These are phyloP conservation scores for Dryadomyces quercivorus DNA, from an alignment of 2,329 filamentous ascomycete species.

Conservation along the genomic window DNA sequence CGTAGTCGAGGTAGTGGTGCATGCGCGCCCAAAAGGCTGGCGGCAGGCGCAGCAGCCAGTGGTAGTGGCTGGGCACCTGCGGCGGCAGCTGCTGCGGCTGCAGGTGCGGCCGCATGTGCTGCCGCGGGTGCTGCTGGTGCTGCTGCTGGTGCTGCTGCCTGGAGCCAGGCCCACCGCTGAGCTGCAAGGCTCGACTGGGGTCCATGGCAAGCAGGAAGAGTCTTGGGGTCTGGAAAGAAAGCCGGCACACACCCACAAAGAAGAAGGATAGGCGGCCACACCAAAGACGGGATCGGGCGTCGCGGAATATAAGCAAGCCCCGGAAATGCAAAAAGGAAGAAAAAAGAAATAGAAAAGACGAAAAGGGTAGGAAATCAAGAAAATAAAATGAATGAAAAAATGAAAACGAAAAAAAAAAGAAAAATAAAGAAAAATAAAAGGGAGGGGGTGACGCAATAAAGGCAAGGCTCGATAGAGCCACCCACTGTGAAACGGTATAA, in stretches of 20 bases:
- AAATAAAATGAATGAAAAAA: too few relatives aligned
- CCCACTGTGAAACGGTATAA: neutral
- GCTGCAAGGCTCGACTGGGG: neutral
- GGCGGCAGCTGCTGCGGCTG: neutral
- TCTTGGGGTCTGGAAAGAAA: too few relatives aligned
- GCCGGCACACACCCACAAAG: too few relatives aligned
- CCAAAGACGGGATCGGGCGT: neutral
- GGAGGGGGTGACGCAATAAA: neutral
- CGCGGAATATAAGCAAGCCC: too few relatives aligned
- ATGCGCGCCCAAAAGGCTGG: slow-evolving; percentile 11
- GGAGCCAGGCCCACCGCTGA: neutral
- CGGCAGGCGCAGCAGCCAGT: slow-evolving; percentile 11
- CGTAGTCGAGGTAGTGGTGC: slow-evolving; percentile 10
- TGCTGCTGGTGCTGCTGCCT: neutral
- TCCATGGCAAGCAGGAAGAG: neutral
- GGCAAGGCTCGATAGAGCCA: neutral
- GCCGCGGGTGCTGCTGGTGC: neutral
- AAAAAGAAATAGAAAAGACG: too few relatives aligned
- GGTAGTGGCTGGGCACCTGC: neutral
- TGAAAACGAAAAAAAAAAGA: too few relatives aligned
- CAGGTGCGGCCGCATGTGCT: neutral
- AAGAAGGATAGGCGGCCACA: neutral
- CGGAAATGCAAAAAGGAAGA: neutral
- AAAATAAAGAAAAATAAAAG: neutral
- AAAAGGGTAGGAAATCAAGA: too few relatives aligned